Conservation (phyloP, 2,329 filamentous ascomycete genomes). For the Colletotrichum australisinense region DNA sequence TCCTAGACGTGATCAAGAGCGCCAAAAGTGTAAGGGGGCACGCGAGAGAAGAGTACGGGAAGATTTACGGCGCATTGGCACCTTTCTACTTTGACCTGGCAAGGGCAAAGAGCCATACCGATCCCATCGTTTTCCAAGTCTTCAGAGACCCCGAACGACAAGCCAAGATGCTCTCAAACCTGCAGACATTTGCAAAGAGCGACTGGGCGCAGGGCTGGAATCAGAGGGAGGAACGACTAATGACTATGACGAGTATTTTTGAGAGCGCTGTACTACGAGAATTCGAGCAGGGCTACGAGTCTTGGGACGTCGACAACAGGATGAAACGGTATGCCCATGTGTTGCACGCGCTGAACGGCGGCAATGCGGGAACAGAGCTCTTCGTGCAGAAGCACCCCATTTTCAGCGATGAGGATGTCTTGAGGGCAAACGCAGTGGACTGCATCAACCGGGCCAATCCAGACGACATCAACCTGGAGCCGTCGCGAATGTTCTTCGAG, state of each 20-base stretch:
- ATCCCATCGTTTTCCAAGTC: slow-evolving; percentile 86
- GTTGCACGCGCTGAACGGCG: slow-evolving; percentile 83
- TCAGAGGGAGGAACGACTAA: slow-evolving; percentile 77
- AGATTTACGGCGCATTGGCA: slow-evolving; percentile 86
- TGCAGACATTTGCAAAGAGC: slow-evolving; percentile 81
- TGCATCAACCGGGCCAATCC: slow-evolving; percentile 78
- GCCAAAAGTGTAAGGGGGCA: slow-evolving; percentile 84
- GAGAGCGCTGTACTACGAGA: slow-evolving; percentile 91
- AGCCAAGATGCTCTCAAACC: slow-evolving; percentile 86
- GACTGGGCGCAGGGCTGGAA: slow-evolving; percentile 83
- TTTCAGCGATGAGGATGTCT: slow-evolving; percentile 77
- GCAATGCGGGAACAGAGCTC: slow-evolving; percentile 80
- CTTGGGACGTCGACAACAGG: slow-evolving; percentile 85
- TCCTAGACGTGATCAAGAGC: slow-evolving; percentile 76
- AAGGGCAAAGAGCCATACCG: slow-evolving; percentile 76
- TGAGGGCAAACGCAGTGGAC: slow-evolving; percentile 78
- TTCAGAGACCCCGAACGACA: slow-evolving; percentile 92
- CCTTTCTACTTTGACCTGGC: slow-evolving; percentile 91
- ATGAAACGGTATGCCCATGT: slow-evolving; percentile 94
- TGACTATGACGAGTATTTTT: slow-evolving; percentile 82
- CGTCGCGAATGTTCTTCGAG: slow-evolving; percentile 85
- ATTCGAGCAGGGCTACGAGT: slow-evolving; percentile 92
- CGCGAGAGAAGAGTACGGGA: slow-evolving; percentile 91
- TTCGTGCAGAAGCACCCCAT: slow-evolving; percentile 92
- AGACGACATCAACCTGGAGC: slow-evolving; percentile 80